Evolutionary conservation across 2,329 filamentous ascomycete genomes (phyloP).

Genomic region (Sclerotinia spermophila): DNA sequence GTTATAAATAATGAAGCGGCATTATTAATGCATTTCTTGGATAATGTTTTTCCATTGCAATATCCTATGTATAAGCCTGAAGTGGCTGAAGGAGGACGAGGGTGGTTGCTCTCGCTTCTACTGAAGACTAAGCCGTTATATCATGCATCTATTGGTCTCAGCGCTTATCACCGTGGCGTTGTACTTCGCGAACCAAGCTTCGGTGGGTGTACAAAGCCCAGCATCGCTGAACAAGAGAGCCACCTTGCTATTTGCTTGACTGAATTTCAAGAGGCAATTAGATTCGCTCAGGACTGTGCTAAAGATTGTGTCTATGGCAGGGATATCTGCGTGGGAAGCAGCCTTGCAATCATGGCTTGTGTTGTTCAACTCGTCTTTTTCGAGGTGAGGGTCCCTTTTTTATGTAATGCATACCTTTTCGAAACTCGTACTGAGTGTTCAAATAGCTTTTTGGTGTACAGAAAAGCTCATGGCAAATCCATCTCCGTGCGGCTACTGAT

Average conservation of each 20-base stretch:
- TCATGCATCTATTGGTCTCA: conserved; percentile 54
- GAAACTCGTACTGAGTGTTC: conserved; percentile 30
- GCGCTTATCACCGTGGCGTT: conserved; percentile 45
- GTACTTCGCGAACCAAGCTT: conserved; percentile 32
- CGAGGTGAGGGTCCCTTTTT: conserved; percentile 37
- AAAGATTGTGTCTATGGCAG: neutral
- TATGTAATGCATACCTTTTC: conserved; percentile 32
- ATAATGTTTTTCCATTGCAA: conserved; percentile 59
- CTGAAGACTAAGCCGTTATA: conserved; percentile 55
- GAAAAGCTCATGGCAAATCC: conserved; percentile 29
- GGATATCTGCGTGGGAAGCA: conserved; percentile 21
- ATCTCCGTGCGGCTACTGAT: conserved; percentile 30
- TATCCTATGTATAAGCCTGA: conserved; percentile 60
- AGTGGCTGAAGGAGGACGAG: conserved; percentile 53
- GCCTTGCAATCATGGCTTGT: conserved; percentile 44
- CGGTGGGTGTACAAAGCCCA: conserved; percentile 16
- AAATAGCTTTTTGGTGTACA: conserved; percentile 44
- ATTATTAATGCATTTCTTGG: conserved; percentile 57
- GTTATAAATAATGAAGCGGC: conserved; percentile 42
- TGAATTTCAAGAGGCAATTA: conserved; percentile 27
- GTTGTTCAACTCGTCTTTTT: conserved; percentile 54
- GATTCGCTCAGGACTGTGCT: conserved; percentile 30
- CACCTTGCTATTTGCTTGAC: conserved; percentile 29
- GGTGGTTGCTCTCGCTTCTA: conserved; percentile 54
- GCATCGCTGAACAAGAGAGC: conserved; percentile 30